A percentile compares a stretch with the other conserved stretches of the same genome.
phyloP scores from a whole-genome alignment of 441 rosid species.

The Populus hybrid region DNA sequence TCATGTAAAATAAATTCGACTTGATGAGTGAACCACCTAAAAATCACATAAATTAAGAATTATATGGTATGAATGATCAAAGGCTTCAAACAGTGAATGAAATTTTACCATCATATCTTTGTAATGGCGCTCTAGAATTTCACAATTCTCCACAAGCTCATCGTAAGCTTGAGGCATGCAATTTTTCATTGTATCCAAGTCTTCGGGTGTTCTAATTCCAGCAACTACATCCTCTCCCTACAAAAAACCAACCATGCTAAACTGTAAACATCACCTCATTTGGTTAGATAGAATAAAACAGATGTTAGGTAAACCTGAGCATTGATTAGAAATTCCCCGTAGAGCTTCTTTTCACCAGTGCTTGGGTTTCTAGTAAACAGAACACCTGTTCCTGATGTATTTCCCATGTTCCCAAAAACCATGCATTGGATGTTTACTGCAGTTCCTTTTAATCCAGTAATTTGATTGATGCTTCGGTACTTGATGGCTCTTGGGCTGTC shows the following conservation, averaged over 20 bases:
- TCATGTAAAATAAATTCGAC: not conserved
- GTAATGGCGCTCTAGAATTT: slow-evolving; percentile 83
- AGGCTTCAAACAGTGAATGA: not conserved
- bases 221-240: slow-evolving; percentile 98
- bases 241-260: slow-evolving; percentile 19
- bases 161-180: slow-evolving; percentile 78
- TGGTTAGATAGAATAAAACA: not conserved
- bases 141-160: slow-evolving; percentile 83
- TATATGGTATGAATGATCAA: not conserved
- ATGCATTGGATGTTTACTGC: slow-evolving; percentile 92
- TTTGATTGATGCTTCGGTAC: slow-evolving; percentile 86
- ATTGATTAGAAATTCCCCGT: slow-evolving; percentile 87
- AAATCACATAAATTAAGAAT: not conserved
- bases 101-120: slow-evolving; percentile 86
- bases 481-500: slow-evolving; percentile 79
- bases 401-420: slow-evolving; percentile 97
- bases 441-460: slow-evolving; percentile 83
- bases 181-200: slow-evolving; percentile 67
- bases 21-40: not conserved
- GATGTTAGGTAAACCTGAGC: slow-evolving; percentile 58
- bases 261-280: slow-evolving; percentile 1
- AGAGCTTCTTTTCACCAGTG: slow-evolving; percentile 88
- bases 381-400: slow-evolving; percentile 93
- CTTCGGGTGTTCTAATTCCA: slow-evolving; percentile 93
- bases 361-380: slow-evolving; percentile 93